Percentiles rank a stretch among this genome's conserved stretches.
Evolutionary conservation across 202 grass and related monocot species (phyloP).

Genomic region (Carex arenaria): DNA sequence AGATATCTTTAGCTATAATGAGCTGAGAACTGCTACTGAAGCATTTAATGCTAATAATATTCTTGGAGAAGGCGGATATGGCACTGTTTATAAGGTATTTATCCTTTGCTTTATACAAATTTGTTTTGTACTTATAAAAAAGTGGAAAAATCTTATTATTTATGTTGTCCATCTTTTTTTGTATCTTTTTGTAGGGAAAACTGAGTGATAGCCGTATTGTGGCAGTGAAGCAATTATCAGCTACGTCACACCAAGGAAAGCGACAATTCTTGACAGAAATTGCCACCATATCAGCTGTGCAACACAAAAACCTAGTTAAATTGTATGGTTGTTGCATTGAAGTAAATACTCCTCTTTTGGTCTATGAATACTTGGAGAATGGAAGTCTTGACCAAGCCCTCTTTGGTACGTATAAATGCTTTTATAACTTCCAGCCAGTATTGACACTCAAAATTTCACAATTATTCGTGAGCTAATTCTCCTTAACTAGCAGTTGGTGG

Average conservation of each 20-base stretch:
- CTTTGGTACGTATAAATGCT: constrained; percentile 24
- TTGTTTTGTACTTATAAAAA: not conserved
- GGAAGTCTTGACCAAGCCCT: constrained; percentile 81
- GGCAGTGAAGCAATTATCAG: constrained; percentile 69
- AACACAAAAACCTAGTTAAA: constrained; percentile 85
- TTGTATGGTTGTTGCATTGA: constrained; percentile 83
- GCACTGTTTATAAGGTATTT: constrained; percentile 64
- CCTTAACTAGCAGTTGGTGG: not conserved
- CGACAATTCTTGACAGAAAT: constrained; percentile 73
- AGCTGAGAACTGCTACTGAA: constrained; percentile 63
- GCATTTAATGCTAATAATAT: constrained; percentile 63
- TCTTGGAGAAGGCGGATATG: constrained; percentile 86
- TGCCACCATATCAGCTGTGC: constrained; percentile 77
- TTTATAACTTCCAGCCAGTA: not conserved
- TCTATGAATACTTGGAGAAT: constrained; percentile 85
- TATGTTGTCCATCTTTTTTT: not conserved
- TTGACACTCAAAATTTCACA: not conserved
- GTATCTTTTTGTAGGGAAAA: constrained; percentile 47
- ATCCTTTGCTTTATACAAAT: not conserved
- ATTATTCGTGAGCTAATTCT: not conserved
- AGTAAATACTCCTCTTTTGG: constrained; percentile 60
- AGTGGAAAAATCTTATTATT: not conserved
- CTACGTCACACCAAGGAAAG: constrained; percentile 72
- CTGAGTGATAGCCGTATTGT: constrained; percentile 53
- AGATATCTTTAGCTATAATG: constrained; percentile 55